Evolutionary conservation across 2,329 filamentous ascomycete species (phyloP), one percentile per base, ranked within the genome.

Genomic region (Penicillium sp.): DNA sequence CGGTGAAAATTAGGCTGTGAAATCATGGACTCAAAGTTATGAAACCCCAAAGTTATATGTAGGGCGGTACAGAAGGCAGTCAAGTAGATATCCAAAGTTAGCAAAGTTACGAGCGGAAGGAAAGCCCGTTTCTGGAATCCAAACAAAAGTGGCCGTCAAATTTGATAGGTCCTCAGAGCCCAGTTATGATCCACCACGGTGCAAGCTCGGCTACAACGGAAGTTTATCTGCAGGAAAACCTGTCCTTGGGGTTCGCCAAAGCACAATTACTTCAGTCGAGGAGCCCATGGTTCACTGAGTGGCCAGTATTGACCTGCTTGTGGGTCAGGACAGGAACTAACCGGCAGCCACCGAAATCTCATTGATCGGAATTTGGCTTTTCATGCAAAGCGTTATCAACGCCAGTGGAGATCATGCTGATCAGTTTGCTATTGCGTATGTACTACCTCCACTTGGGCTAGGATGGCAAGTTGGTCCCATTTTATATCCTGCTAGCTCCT

Each of bases 311-410:
- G 40, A n/a, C 20, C 15, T 15, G 24, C 15, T 23, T 20, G 54
- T 54, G 54, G 54, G 35, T 49, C 51, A 56, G 50, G 47, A 46
- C 47, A 59, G 50, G 51, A 54, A 56, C 57, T 53, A 44, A 40
- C 20, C 20, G 37, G 25, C 35, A 18, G 31, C 12, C 20, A 31
- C 47, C 40, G 39, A 41, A 42, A 52, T 38, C 35, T 45, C 24
- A 54, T 56, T 54, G 52, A 42, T 32, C 44, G 35, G 42, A 20
- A 18, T n/a, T 15, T 4, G 20, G 25, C 23, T 52, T 47, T 51
- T 46, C 15, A 10, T 49, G 32, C 46, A 49, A 42, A 50, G 42
- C 48, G 45, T 51, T 28, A 37, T 31, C 39, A 37, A 47, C 27
- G 32, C 49, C 46, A 53, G 42, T 38, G 53, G 24, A 46, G 49